Percentiles rank a stretch among this genome's conserved stretches.
These are phyloP conservation scores for Coemansia sp. DNA, from an alignment of 192 early-diverging fungal species.

Conservation along the genomic window DNA sequence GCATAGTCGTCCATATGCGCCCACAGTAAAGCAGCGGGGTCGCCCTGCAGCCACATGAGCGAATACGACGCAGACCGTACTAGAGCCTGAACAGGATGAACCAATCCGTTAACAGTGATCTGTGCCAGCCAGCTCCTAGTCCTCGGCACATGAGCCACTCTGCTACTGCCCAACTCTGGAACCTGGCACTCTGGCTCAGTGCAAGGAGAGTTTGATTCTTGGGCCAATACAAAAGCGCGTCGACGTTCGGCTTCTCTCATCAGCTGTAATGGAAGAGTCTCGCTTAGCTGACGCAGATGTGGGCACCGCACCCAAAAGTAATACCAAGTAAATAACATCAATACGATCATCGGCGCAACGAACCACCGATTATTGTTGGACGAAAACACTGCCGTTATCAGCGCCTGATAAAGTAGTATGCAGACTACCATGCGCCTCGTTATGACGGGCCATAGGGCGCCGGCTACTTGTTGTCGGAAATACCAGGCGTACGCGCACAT, in stretches of 20 bases:
- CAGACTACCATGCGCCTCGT: conserved; percentile 67
- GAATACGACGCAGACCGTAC: conserved; percentile 26
- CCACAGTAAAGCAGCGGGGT: conserved; percentile 45
- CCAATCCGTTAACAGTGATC: background rate
- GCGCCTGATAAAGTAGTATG: conserved; percentile 65
- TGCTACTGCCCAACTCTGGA: background rate
- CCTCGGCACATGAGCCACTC: background rate
- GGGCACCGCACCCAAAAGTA: conserved; percentile 48
- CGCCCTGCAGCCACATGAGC: conserved; percentile 29
- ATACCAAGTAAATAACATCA: conserved; percentile 50
- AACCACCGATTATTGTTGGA: conserved; percentile 57
- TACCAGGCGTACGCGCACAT: conserved; percentile 78
- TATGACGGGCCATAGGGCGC: conserved; percentile 72
- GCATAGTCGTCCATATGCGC: conserved; percentile 51
- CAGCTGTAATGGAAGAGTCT: conserved; percentile 51
- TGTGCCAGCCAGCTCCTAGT: conserved; percentile 5
- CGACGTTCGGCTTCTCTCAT: conserved; percentile 47
- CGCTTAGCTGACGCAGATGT: conserved; percentile 22
- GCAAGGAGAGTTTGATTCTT: background rate
- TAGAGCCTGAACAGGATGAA: conserved; percentile 27
- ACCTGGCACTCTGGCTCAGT: background rate
- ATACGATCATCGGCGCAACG: conserved; percentile 46
- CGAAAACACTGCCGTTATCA: conserved; percentile 67
- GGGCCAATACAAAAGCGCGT: conserved; percentile 19
- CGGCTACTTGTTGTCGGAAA: conserved; percentile 71